Conservation (phyloP, 1,284 basidiomycete species). For the Leccinum cinnamomeum region DNA sequence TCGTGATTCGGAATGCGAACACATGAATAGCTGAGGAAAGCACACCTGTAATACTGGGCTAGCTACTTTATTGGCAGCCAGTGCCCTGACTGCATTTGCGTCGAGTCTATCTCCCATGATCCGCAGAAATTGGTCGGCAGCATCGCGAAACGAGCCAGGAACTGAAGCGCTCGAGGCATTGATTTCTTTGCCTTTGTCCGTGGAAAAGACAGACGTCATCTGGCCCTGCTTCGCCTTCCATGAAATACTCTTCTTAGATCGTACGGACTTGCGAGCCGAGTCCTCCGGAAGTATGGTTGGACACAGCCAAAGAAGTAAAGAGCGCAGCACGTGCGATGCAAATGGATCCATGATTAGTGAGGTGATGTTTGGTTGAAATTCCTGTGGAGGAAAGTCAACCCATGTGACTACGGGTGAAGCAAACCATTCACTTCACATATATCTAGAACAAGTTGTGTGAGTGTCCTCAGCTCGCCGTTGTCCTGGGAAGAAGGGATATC, state of each 20-base stretch:
- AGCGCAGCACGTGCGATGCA: conserved; percentile 84
- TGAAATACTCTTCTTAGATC: conserved; percentile 75
- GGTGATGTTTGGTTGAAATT: conserved; percentile 63
- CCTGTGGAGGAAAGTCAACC: conserved; percentile 43
- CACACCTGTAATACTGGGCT: conserved; percentile 78
- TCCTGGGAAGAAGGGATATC: conserved; percentile 47
- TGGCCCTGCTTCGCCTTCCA: conserved; percentile 76
- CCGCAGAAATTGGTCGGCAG: conserved; percentile 55
- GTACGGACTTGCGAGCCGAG: conserved; percentile 41
- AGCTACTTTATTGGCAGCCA: conserved; percentile 81
- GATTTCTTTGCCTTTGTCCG: conserved; percentile 45
- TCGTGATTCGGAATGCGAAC: background rate
- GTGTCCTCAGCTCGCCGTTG: conserved; percentile 68
- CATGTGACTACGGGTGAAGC: conserved; percentile 2
- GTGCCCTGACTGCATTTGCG: conserved; percentile 76
- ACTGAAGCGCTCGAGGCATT: conserved; percentile 31
- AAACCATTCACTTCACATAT: conserved; percentile 57
- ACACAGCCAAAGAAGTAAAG: conserved; percentile 73
- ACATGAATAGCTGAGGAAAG: conserved; percentile 4
- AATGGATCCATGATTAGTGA: conserved; percentile 78
- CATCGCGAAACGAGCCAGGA: conserved; percentile 53
- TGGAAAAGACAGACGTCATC: conserved; percentile 69
- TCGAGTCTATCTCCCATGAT: conserved; percentile 54
- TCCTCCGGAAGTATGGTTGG: conserved; percentile 48
- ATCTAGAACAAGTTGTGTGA: conserved; percentile 67